These are phyloP conservation scores for Tetraselmis striata DNA, from an alignment of 139 green algal species.

Conservation along the genomic window DNA sequence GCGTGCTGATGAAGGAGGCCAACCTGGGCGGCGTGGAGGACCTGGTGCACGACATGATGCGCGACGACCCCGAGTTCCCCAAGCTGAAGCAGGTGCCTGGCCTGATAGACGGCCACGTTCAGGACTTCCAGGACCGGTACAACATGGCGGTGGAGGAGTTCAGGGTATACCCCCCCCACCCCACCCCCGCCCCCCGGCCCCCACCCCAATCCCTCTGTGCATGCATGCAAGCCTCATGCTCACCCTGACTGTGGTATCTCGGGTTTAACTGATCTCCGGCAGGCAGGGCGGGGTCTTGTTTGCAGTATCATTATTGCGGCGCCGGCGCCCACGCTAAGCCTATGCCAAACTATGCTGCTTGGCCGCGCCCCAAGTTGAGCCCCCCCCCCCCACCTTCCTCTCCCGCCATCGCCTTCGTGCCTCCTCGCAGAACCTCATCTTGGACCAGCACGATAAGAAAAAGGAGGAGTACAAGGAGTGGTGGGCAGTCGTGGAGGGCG, in stretches of 20 bases:
- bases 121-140: slow-evolving; percentile 61
- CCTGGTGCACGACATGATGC: slow-evolving; percentile 65
- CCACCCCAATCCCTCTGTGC: no score
- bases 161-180: slow-evolving; percentile 32
- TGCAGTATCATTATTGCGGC: no score
- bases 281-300: no score
- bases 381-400: no score
- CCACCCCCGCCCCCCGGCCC: not conserved
- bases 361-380: no score
- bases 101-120: slow-evolving; percentile 57
- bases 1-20: slow-evolving; percentile 47
- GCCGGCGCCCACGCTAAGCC: no score
- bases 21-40: slow-evolving; percentile 64
- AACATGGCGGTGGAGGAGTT: slow-evolving; percentile 58
- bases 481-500: slow-evolving; percentile 2
- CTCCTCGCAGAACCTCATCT: slow-evolving; percentile 29
- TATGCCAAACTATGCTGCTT: no score
- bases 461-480: slow-evolving; percentile 51
- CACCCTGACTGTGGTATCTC: no score
- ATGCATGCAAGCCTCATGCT: no score
- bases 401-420: no score
- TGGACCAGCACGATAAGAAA: slow-evolving; percentile 59
- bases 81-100: slow-evolving; percentile 45
- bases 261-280: no score
- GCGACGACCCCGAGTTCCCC: slow-evolving; percentile 55